Conservation (phyloP, 768 basidiomycete genomes). For the Cubamyces lactineus region DNA sequence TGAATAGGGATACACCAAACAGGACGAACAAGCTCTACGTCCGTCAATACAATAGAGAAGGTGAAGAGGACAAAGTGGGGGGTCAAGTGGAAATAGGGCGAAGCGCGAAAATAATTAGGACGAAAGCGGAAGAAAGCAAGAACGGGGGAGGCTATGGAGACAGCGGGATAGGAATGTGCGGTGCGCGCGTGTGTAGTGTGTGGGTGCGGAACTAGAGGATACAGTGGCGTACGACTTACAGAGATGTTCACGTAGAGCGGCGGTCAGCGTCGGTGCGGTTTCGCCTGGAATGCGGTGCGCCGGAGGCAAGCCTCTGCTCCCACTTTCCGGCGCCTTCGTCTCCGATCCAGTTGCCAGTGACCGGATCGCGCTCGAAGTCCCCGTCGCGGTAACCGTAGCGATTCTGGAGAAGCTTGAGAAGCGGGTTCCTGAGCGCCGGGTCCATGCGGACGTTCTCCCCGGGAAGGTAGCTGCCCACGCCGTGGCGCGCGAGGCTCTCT, state of each 20-base stretch:
- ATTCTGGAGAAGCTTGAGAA: slow-evolving; percentile 69
- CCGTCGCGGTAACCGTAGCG: slow-evolving; percentile 83
- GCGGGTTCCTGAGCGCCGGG: slow-evolving; percentile 80
- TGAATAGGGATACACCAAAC: slow-evolving; percentile 20
- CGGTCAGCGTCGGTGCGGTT: slow-evolving; percentile 18
- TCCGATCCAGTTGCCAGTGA: slow-evolving; percentile 66
- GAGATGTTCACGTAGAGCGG: slow-evolving; percentile 17
- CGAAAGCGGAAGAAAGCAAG: slow-evolving; percentile 11
- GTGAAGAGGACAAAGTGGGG: neutral
- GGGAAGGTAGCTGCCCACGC: slow-evolving; percentile 80
- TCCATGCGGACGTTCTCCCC: slow-evolving; percentile 90
- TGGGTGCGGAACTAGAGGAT: neutral
- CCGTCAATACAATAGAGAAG: slow-evolving; percentile 16
- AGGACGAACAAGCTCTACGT: slow-evolving; percentile 8
- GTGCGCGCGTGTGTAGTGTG: neutral
- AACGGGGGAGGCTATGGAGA: slow-evolving; percentile 7
- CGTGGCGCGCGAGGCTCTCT: slow-evolving; percentile 77
- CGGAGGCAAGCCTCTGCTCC: slow-evolving; percentile 54
- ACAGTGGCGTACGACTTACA: slow-evolving; percentile 16
- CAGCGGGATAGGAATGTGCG: neutral
- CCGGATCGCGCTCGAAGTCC: slow-evolving; percentile 76
- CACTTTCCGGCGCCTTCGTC: slow-evolving; percentile 66
- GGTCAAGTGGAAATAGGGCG: neutral
- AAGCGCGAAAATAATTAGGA: slow-evolving; percentile 17
- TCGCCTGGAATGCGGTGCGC: slow-evolving; percentile 15